Percentiles rank a stretch among this genome's conserved stretches.
Evolutionary conservation across 164 flowering plant genomes (phyloP).

Genomic region (Macadamia integrifolia): DNA sequence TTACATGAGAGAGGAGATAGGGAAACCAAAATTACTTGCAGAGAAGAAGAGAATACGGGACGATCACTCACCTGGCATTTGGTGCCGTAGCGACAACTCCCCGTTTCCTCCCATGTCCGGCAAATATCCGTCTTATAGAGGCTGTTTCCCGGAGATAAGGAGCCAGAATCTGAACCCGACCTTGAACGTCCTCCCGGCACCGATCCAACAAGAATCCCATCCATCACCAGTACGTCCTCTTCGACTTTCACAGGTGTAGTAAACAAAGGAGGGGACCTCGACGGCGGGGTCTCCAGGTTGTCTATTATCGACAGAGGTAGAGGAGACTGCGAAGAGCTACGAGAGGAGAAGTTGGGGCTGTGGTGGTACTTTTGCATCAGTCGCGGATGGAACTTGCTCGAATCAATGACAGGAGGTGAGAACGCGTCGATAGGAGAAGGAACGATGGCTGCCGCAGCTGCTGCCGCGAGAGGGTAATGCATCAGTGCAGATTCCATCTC

Average conservation of each 20-base stretch:
- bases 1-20: too few relatives aligned
- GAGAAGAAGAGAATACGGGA: too few relatives aligned
- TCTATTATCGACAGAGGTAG: slow-evolving; percentile 15
- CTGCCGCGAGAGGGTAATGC: slow-evolving; percentile 1
- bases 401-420: slow-evolving; percentile 2
- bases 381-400: slow-evolving; percentile 1
- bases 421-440: background rate
- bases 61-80: slow-evolving; percentile 24
- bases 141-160: slow-evolving; percentile 5
- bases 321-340: slow-evolving; percentile 3
- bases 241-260: slow-evolving; percentile 23
- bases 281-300: slow-evolving; percentile 17
- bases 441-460: background rate
- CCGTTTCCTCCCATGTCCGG: slow-evolving; percentile 24
- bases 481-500: slow-evolving; percentile 8
- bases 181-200: slow-evolving; percentile 11
- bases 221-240: slow-evolving; percentile 63
- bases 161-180: slow-evolving; percentile 16
- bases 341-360: slow-evolving; percentile 5
- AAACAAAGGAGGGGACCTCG: slow-evolving; percentile 21
- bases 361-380: background rate
- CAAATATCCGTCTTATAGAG: slow-evolving; percentile 28
- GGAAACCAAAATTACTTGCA: too few relatives aligned
- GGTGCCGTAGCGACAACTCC: slow-evolving; percentile 26
- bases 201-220: slow-evolving; percentile 35